A percentile compares a stretch with the other conserved stretches of the same genome.
phyloP scores from a whole-genome alignment of 345 rosid species.

The Gossypioides kirkii region DNA sequence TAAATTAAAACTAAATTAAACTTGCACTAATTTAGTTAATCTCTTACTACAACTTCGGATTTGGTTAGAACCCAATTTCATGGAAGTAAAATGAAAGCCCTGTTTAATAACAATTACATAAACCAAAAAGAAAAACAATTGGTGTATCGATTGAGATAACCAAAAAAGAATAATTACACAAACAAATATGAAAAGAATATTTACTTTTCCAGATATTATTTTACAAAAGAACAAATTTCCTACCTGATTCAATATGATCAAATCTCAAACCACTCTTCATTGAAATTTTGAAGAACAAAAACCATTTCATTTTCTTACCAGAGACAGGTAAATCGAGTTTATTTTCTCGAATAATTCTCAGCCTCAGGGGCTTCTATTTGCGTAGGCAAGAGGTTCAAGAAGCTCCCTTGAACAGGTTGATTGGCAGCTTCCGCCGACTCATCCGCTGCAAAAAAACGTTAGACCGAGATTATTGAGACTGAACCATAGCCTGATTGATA shows the following conservation, averaged over 20 bases:
- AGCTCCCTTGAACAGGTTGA: constrained; percentile 70
- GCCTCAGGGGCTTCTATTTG: constrained; percentile 40
- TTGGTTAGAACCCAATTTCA: too few species aligned
- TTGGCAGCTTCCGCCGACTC: constrained; percentile 50
- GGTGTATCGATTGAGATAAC: background rate
- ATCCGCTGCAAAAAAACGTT: constrained; percentile 47
- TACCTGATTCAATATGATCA: background rate
- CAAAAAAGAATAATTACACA: background rate
- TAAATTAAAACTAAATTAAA: too few species aligned
- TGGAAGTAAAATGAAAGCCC: too few species aligned
- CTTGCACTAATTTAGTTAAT: too few species aligned
- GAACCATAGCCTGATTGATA: background rate
- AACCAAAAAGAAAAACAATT: background rate
- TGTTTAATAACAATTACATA: too few species aligned
- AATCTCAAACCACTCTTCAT: background rate
- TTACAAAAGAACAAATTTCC: background rate
- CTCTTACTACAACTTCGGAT: too few species aligned
- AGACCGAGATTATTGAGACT: background rate
- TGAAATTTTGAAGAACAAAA: background rate
- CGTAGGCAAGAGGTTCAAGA: constrained; percentile 65
- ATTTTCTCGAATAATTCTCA: constrained; percentile 41
- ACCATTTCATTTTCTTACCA: background rate
- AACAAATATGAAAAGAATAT: background rate
- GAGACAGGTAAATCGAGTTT: background rate
- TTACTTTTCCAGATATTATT: background rate